Evolutionary conservation across 306 rosid genomes (phyloP).

Genomic region (Prunus davidiana): DNA sequence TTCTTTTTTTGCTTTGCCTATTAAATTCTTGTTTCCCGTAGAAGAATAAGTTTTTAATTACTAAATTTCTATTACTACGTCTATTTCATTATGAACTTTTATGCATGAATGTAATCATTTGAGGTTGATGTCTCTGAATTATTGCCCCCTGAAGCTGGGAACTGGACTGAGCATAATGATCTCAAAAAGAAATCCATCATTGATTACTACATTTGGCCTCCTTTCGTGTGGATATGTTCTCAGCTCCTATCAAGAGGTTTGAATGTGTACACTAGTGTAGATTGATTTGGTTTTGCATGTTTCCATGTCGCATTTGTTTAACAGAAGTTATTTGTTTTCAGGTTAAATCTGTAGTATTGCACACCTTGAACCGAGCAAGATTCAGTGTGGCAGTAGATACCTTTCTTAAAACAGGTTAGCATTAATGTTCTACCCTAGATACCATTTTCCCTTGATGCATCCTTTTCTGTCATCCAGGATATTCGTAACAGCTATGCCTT

Average conservation of each 20-base stretch:
- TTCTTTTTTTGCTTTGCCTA: background rate
- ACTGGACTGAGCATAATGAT: constrained; percentile 89
- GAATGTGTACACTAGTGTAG: constrained; percentile 22
- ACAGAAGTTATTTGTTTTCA: constrained; percentile 31
- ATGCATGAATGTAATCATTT: background rate
- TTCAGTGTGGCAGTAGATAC: constrained; percentile 85
- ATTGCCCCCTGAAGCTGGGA: constrained; percentile 74
- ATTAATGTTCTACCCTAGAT: constrained; percentile 9
- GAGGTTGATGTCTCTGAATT: constrained; percentile 21
- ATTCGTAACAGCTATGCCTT: background rate
- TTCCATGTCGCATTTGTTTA: constrained; percentile 12
- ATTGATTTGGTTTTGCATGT: constrained; percentile 9
- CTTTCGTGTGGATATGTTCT: constrained; percentile 90
- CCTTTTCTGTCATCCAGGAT: background rate
- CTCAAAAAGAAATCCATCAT: constrained; percentile 81
- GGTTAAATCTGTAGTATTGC: constrained; percentile 95
- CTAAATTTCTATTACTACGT: too few relatives aligned
- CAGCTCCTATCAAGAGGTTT: constrained; percentile 94
- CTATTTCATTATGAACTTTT: background rate
- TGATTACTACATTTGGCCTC: constrained; percentile 76
- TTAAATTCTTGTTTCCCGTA: background rate
- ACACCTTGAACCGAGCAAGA: constrained; percentile 88
- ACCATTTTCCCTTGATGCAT: constrained; percentile 3
- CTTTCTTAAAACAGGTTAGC: constrained; percentile 80
- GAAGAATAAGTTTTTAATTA: background rate